phyloP scores from a whole-genome alignment of 1,139 yeast species.

The Diutina rugosa region DNA sequence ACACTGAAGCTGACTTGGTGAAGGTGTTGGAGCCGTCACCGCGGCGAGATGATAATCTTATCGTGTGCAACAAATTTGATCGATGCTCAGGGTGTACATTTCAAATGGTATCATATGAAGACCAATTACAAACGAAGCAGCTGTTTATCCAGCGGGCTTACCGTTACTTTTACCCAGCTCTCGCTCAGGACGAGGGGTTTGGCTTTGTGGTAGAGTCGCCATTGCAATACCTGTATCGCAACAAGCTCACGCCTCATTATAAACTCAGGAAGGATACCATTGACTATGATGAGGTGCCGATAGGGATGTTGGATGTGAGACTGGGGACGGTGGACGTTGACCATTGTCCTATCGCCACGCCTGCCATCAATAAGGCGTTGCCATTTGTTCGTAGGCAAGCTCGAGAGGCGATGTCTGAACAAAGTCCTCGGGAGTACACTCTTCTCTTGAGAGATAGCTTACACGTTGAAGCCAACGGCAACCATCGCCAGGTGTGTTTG shows the following conservation, averaged over 20 bases:
- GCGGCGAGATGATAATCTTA: constrained; percentile 15
- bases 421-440: constrained; percentile 8
- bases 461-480: constrained; percentile 18
- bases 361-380: constrained; percentile 13
- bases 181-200: constrained; percentile 4
- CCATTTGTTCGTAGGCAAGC: constrained; percentile 7
- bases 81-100: constrained; percentile 43
- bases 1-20: constrained; percentile 19
- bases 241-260: constrained; percentile 26
- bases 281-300: constrained; percentile 4
- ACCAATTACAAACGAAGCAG: constrained; percentile 22
- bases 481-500: constrained; percentile 14
- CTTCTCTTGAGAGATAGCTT: constrained; percentile 22
- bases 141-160: constrained; percentile 21
- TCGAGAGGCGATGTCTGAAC: constrained; percentile 3
- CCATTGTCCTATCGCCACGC: constrained; percentile 19
- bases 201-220: constrained; percentile 16
- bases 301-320: constrained; percentile 22
- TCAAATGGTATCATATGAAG: constrained; percentile 29
- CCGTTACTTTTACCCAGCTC: constrained; percentile 18
- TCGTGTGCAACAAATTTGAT: constrained; percentile 62
- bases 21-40: constrained; percentile 7
- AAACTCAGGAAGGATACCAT: constrained; percentile 7
- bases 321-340: constrained; percentile 16
- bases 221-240: constrained; percentile 21